Base-by-base conservation (phyloP, 2,329 filamentous ascomycete species). In the Fusarium goolgardi region DNA sequence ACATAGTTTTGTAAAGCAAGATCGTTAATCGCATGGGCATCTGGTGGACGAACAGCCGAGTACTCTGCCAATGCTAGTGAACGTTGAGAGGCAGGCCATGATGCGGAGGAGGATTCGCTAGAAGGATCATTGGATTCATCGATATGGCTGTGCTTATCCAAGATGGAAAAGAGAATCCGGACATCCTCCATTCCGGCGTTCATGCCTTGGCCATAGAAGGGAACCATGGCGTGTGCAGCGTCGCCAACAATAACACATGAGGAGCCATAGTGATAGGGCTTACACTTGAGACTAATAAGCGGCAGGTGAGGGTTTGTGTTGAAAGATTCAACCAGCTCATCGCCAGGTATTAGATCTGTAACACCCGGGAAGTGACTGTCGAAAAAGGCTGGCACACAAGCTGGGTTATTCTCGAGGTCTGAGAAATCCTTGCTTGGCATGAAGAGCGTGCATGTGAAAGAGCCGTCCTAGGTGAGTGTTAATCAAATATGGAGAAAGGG, bases 131-230 rank as follows among this genome's bases (percentile, higher is more conserved):
- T 84, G 54, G 79, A 79, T 44, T 86, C 82, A 21, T 79, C 74
- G 9, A 80, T 72, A 35, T 77, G 78, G 2, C 84, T 81, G 69
- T 94, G 84, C 70, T 87, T 86, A 79, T 97, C 94, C 2, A 98
- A 83, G 43, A 91, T 84, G 1, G 90, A 88, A 79, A 97, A 99
- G 1, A 99, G 86, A 7, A 97, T 89, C 10, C 91, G 89, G 15
- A 99, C 94, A 73, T 97, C 95, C 81, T 99, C 96, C 41, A 99
- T 87, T 1, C 96, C 96, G 0, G 96, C 92, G 75, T 99, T 99
- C 90, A 99, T 96, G 37, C 96, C 96, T 78, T 99, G 96, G 0
- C 96, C 96, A 78, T 98, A 99, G 79, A 99, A 99, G 0, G 96
- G 96, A 0, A 99, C 94, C 90, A 99, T 97, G 59, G 96, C 96